Evolutionary conservation across 1,284 basidiomycete genomes (phyloP), one percentile per base, ranked within the genome.

Genomic region (Sparassis latifolia): DNA sequence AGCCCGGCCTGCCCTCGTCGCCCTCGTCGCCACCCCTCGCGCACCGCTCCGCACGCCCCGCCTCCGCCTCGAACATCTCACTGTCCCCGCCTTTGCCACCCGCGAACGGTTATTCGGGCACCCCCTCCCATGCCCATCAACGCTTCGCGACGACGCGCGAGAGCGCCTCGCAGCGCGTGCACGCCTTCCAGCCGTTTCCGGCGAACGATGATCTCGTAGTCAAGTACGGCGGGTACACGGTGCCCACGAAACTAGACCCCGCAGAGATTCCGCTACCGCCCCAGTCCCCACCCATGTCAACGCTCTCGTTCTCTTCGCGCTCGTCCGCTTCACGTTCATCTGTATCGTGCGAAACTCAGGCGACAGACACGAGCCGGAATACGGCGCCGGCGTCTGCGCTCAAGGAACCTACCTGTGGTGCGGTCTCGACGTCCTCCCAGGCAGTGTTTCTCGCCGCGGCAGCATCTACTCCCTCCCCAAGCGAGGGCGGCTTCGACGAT

Each of bases 261-360:
- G 57, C 71, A 5, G 65, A 69, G 1, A 73, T 82, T 50, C 80
- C 80, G 31, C 67, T 82, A 3, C 80, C 83, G 4, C 76, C 82
- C 1, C 74, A 80, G 53, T 89, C 86, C 1, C 86, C 86, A 7
- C 82, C 86, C 0, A 68, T 72, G 35, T 89, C 87, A 20, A 73
- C 80, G 0, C 53, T 89, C 10, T 89, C 86, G 0, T 78, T 82
- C 57, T 89, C 86, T 20, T 86, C 86, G 1, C 75, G 70, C 20
- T 87, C 84, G 2, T 84, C 82, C 2, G 68, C 75, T 5, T 83
- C 82, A 1, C 70, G 66, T n/a, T 78, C 78, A 0, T 77, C 80
- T 2, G 52, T 62, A 9, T 74, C 75, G 1, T 57, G 62, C 12
- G 62, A 69, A 31, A 63, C 62, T 38, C 69, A 64, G 35, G 59